Base-by-base conservation (phyloP, 331 rosid genomes). In the Malus hybrid region DNA sequence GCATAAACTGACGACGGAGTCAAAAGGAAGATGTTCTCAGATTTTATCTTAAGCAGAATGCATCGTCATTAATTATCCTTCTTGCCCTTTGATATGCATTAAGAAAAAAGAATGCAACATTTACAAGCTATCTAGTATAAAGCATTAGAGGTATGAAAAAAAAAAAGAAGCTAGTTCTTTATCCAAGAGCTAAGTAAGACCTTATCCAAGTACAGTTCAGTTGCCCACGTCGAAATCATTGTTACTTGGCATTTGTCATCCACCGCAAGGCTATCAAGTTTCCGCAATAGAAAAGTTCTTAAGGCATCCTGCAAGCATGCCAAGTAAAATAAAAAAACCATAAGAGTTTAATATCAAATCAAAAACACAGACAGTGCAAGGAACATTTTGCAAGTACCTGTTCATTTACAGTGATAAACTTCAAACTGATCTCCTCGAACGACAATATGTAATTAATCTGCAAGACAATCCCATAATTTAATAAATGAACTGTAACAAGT, bases 161-260 rank as follows among this genome's bases (percentile, higher is more conserved):
- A 7, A 4, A 42, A 22, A 5, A 22, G 24, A 22, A 60, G 18
- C 15, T 22, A 72, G 36, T 7, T 32, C 9, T 18, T 65, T n/a
- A 76, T 65, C 20, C 66, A 81, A 65, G 32, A 42, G 57, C 20
- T 16, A 59, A 27, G 59, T n/a, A 83, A 73, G 82, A 94, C 99
- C 97, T 94, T 92, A 81, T 94, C 99, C 90, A 94, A 73, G 87
- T 92, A 94, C 79, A 94, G 86, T 71, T 94, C 99, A 83, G 97
- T 90, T 78, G 96, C 70, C 97, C 97, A 94, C 16, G 99, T 92
- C 80, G 99, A 92, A 81, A 94, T 92, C 99, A 94, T 94, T 75
- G 99, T 94, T 89, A 94, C 89, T 79, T 92, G 99, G 91, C 99
- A 92, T 85, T 90, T 94, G 86, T 94, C 97, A 55, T 83, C 93